These are phyloP conservation scores for Pythium guiyangense DNA, from an alignment of 352 stramenopile genomes.

Conservation along the genomic window DNA sequence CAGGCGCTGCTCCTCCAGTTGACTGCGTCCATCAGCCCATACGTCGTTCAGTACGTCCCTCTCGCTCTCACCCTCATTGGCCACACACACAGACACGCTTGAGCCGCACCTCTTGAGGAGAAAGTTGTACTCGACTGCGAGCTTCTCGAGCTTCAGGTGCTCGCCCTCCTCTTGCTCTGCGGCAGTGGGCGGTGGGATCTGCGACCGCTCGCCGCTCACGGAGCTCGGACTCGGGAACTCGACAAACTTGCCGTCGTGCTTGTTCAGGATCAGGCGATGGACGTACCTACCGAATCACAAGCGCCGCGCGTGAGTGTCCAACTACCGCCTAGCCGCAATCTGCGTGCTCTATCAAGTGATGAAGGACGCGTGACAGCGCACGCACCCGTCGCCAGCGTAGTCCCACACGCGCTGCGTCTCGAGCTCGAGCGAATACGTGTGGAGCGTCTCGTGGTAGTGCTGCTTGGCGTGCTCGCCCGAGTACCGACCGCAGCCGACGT, in stretches of 20 bases:
- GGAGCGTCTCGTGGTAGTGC: conserved; percentile 91
- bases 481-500: conserved; percentile 96
- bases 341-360: background rate
- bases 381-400: conserved; percentile 90
- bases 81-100: background rate
- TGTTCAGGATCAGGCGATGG: conserved; percentile 86
- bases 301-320: too few species aligned
- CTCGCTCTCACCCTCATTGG: too few species aligned
- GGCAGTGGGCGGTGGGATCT: conserved; percentile 50
- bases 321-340: background rate
- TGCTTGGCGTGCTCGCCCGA: conserved; percentile 92
- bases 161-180: conserved; percentile 90
- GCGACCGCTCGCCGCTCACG: conserved; percentile 62
- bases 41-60: too few species aligned
- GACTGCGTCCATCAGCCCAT: conserved; percentile 27
- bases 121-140: conserved; percentile 95
- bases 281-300: conserved; percentile 41
- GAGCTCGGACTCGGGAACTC: conserved; percentile 90
- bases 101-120: conserved; percentile 86
- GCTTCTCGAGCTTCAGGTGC: conserved; percentile 94
- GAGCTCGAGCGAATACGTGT: conserved; percentile 95
- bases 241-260: conserved; percentile 94
- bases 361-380: conserved; percentile 10
- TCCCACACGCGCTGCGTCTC: conserved; percentile 96
- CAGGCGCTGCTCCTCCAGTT: conserved; percentile 94